phyloP scores from a whole-genome alignment of 768 basidiomycete species.

The Dacryopinax primogenitus region DNA sequence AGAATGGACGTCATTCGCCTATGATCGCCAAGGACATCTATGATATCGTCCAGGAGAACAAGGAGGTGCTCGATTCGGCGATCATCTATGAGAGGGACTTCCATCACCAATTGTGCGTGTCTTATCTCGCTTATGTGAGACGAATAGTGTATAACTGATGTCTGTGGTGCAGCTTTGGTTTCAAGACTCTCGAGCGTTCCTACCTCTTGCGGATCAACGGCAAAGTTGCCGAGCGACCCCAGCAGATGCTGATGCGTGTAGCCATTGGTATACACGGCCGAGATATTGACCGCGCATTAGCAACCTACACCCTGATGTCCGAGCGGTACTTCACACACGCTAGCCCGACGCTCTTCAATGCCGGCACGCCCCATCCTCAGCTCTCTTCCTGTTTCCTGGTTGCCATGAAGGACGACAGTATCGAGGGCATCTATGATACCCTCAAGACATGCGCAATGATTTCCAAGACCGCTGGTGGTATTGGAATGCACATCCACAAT shows the following conservation, averaged over 20 bases:
- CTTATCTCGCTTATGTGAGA: neutral
- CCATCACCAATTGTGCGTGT: slow-evolving; percentile 78
- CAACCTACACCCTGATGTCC: slow-evolving; percentile 94
- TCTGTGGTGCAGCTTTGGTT: slow-evolving; percentile 62
- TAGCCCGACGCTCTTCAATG: slow-evolving; percentile 95
- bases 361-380: slow-evolving; percentile 91
- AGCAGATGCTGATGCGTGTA: slow-evolving; percentile 99
- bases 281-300: slow-evolving; percentile 76
- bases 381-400: slow-evolving; percentile 93
- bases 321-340: slow-evolving; percentile 98
- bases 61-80: slow-evolving; percentile 73
- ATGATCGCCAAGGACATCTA: slow-evolving; percentile 90
- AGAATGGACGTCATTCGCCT: slow-evolving; percentile 71
- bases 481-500: slow-evolving; percentile 89
- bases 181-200: slow-evolving; percentile 97
- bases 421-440: slow-evolving; percentile 98
- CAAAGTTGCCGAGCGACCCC: slow-evolving; percentile 90
- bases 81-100: slow-evolving; percentile 99
- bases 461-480: slow-evolving; percentile 97
- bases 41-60: slow-evolving; percentile 65
- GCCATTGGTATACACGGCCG: slow-evolving; percentile 90
- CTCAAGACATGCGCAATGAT: slow-evolving; percentile 98
- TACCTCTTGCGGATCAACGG: slow-evolving; percentile 92
- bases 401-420: slow-evolving; percentile 96
- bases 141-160: slow-evolving; percentile 1